Evolutionary conservation across 306 rosid species (phyloP).

Genomic region (Adenanthera pavonina): DNA sequence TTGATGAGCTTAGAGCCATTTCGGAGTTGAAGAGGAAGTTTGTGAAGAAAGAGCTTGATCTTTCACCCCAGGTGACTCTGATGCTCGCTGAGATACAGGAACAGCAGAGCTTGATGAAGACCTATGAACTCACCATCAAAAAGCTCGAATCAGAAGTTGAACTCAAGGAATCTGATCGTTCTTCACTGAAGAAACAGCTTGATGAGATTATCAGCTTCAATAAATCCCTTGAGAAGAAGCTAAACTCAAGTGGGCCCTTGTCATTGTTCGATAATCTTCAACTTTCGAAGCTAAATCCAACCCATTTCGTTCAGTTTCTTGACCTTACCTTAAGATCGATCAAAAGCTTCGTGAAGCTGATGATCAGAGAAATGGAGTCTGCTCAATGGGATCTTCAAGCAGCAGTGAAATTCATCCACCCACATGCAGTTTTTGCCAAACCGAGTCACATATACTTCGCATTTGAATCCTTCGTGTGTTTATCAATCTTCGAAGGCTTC

Average conservation of each 20-base stretch:
- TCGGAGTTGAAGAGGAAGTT: constrained; percentile 79
- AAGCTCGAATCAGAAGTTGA: constrained; percentile 67
- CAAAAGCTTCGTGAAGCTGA: constrained; percentile 60
- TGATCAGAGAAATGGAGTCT: constrained; percentile 81
- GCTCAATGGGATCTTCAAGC: constrained; percentile 89
- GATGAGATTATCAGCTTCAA: constrained; percentile 46
- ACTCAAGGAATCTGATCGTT: constrained; percentile 33
- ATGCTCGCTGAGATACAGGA: constrained; percentile 98
- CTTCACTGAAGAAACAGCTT: constrained; percentile 46
- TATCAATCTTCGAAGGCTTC: constrained; percentile 82
- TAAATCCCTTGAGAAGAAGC: constrained; percentile 61
- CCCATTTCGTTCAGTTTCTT: constrained; percentile 68
- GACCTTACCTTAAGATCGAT: constrained; percentile 58
- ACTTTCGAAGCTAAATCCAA: constrained; percentile 45
- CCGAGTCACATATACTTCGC: constrained; percentile 61
- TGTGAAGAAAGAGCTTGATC: constrained; percentile 71
- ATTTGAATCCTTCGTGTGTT: constrained; percentile 77
- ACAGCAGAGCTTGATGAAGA: constrained; percentile 84
- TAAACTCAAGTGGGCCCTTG: constrained; percentile 67
- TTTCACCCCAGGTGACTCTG: constrained; percentile 86
- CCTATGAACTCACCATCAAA: constrained; percentile 78
- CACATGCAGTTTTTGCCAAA: constrained; percentile 58
- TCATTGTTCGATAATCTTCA: constrained; percentile 63
- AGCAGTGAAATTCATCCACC: constrained; percentile 67
- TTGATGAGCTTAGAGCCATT: constrained; percentile 71